A percentile compares a stretch with the other conserved stretches of the same genome.
Evolutionary conservation across 2,329 filamentous ascomycete genomes (phyloP).

Genomic region (Daldinia sp.): DNA sequence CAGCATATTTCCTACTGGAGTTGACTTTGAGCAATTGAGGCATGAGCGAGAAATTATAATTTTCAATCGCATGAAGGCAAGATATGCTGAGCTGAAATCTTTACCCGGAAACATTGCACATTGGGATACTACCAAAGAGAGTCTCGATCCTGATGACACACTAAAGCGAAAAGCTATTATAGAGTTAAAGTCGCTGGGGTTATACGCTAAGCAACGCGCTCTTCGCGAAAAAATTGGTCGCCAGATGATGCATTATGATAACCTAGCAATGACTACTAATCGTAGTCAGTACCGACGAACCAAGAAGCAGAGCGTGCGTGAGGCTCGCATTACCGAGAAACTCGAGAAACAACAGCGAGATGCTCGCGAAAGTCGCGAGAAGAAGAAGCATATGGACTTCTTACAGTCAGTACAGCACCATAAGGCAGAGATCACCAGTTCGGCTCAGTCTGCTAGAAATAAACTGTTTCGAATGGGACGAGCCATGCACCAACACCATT

Average conservation of each 20-base stretch:
- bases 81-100: conserved; percentile 83
- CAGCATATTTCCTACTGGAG: conserved; percentile 85
- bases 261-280: conserved; percentile 96
- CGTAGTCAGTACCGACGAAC: conserved; percentile 87
- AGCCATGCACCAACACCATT: conserved; percentile 88
- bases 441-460: conserved; percentile 70
- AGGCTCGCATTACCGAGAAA: conserved; percentile 97
- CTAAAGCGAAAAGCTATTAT: conserved; percentile 91
- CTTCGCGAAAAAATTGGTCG: conserved; percentile 87
- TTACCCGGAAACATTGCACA: conserved; percentile 86
- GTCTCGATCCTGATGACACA: conserved; percentile 75
- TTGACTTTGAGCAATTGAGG: conserved; percentile 85
- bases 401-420: conserved; percentile 86
- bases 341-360: conserved; percentile 98
- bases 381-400: conserved; percentile 96
- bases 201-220: conserved; percentile 88
- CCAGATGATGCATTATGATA: conserved; percentile 95
- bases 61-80: conserved; percentile 87
- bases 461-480: conserved; percentile 88
- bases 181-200: conserved; percentile 88
- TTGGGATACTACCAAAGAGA: conserved; percentile 80
- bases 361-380: conserved; percentile 93
- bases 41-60: conserved; percentile 88
- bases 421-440: conserved; percentile 76
- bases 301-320: conserved; percentile 96